These are phyloP conservation scores for Tranzscheliella williamsii DNA, from an alignment of 1,284 basidiomycete species.

Conservation along the genomic window DNA sequence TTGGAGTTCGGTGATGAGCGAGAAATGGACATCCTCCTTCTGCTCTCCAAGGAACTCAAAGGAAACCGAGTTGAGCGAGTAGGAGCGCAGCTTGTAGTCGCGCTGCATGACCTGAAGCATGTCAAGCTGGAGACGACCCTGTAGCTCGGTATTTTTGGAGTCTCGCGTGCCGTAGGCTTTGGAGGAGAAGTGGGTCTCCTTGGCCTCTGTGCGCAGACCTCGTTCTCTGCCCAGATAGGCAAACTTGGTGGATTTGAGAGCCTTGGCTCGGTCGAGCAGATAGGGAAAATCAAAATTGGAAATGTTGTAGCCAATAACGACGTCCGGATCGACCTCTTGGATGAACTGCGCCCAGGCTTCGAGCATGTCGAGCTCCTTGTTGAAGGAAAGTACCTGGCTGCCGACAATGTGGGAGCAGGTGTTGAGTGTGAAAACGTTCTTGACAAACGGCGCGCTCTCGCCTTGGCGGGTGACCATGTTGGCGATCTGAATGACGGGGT, in stretches of 20 bases:
- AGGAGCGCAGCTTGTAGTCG: constrained; percentile 59
- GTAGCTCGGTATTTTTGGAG: constrained; percentile 58
- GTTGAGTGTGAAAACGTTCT: constrained; percentile 60
- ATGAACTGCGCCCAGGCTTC: constrained; percentile 58
- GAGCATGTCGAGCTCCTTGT: constrained; percentile 55
- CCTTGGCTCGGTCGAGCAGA: constrained; percentile 58
- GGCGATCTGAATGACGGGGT: constrained; percentile 61
- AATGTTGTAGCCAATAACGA: constrained; percentile 61
- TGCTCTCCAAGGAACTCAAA: constrained; percentile 60
- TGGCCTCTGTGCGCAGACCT: constrained; percentile 55
- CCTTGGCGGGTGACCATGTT: constrained; percentile 61
- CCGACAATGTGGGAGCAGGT: constrained; percentile 59
- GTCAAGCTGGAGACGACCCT: constrained; percentile 60
- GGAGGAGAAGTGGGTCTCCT: constrained; percentile 60
- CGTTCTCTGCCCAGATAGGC: constrained; percentile 58
- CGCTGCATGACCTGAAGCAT: constrained; percentile 61
- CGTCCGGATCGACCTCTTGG: constrained; percentile 57
- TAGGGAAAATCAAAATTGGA: constrained; percentile 61
- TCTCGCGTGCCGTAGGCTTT: constrained; percentile 61
- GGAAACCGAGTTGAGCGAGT: constrained; percentile 60
- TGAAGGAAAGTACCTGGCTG: constrained; percentile 56
- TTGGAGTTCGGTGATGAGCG: constrained; percentile 60
- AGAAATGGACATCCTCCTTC: constrained; percentile 60
- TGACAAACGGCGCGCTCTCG: constrained; percentile 56
- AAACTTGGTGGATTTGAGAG: constrained; percentile 54